These are phyloP conservation scores for Musa troglodytarum DNA, from an alignment of 176 grass and related monocot species.

Conservation along the genomic window DNA sequence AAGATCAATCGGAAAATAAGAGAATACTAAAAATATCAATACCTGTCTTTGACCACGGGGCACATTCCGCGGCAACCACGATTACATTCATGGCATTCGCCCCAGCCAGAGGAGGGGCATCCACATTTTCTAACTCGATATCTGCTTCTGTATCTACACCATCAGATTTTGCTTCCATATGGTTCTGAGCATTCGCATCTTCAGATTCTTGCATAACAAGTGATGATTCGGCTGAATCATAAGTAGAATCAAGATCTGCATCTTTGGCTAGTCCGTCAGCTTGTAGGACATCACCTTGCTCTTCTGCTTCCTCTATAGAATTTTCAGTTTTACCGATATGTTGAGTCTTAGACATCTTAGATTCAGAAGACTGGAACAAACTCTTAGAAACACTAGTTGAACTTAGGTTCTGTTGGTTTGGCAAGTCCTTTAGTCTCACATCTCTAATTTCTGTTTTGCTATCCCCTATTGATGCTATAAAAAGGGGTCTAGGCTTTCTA, in stretches of 20 bases:
- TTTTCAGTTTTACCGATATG: neutral
- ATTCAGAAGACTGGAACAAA: neutral
- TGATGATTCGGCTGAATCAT: neutral
- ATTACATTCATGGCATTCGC: constrained; percentile 91
- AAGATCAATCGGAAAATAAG: neutral
- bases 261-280: neutral
- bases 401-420: neutral
- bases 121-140: constrained; percentile 28
- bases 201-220: neutral
- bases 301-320: neutral
- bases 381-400: neutral
- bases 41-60: constrained; percentile 87
- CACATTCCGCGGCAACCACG: constrained; percentile 74
- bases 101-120: constrained; percentile 54
- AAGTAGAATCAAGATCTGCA: neutral
- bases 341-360: neutral
- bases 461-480: too few species aligned
- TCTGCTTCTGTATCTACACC: constrained; percentile 21
- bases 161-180: neutral
- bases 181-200: neutral
- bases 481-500: too few species aligned
- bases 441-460: too few species aligned
- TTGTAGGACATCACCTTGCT: neutral
- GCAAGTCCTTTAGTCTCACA: too few species aligned
- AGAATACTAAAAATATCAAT: neutral